Conservation (phyloP, 176 grass and related monocot species). For the Avena eriantha region DNA sequence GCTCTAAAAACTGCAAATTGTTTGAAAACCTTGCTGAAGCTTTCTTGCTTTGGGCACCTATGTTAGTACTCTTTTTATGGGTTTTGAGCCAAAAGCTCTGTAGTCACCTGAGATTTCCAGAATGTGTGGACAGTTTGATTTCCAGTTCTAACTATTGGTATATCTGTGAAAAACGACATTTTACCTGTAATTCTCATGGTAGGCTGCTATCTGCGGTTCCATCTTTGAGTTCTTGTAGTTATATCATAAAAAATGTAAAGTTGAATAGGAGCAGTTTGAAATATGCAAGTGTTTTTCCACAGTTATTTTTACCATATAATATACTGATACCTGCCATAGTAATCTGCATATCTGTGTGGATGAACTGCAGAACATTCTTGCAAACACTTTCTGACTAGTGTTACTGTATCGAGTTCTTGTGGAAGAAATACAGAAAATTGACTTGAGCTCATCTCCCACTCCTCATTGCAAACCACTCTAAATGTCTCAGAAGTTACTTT, state of each 20-base stretch:
- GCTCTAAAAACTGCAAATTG: too few relatives aligned
- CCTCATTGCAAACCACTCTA: neutral
- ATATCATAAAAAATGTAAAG: neutral
- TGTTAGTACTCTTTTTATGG: too few relatives aligned
- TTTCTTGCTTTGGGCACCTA: too few relatives aligned
- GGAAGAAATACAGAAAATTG: neutral
- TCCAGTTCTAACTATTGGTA: neutral
- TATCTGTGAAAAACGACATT: neutral
- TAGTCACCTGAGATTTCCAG: too few relatives aligned
- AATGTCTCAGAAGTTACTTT: neutral
- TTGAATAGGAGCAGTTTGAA: neutral
- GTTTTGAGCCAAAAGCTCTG: too few relatives aligned
- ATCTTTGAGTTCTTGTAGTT: neutral
- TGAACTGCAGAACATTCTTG: neutral
- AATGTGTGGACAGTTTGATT: neutral
- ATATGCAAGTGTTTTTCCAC: neutral
- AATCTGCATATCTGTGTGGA: neutral
- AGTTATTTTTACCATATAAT: neutral
- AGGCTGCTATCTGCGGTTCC: neutral
- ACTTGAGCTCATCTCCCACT: neutral
- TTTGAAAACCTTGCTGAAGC: too few relatives aligned
- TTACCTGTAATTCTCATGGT: neutral
- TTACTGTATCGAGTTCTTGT: too few relatives aligned
- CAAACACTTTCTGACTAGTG: neutral
- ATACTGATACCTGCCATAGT: neutral